Conservation (phyloP, 2,329 filamentous ascomycete genomes). For the Trichothecium sympodiale region DNA sequence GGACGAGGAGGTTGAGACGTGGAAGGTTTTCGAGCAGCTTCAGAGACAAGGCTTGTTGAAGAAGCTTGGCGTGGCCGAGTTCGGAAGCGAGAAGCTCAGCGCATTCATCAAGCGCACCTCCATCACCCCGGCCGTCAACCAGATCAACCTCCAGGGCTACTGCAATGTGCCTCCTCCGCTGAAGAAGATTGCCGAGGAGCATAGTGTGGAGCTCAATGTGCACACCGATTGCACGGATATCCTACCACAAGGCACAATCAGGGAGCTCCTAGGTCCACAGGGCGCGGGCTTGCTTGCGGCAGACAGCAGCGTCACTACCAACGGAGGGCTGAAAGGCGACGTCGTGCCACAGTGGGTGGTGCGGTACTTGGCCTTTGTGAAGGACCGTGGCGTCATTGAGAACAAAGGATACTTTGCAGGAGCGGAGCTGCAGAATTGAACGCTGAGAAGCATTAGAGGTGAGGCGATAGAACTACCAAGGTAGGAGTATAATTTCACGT, state of each 20-base stretch:
- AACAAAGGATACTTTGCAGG: constrained; percentile 96
- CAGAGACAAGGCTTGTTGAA: constrained; percentile 60
- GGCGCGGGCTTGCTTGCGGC: constrained; percentile 66
- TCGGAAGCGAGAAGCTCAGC: constrained; percentile 73
- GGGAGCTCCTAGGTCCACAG: constrained; percentile 66
- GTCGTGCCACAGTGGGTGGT: constrained; percentile 88
- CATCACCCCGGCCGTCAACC: constrained; percentile 72
- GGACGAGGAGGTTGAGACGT: constrained; percentile 56
- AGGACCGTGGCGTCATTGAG: constrained; percentile 89
- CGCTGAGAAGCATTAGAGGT: constrained; percentile 7
- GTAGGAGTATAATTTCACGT: constrained; percentile 6
- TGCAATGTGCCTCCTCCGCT: constrained; percentile 89
- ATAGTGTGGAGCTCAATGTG: constrained; percentile 78
- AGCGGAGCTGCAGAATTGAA: constrained; percentile 50
- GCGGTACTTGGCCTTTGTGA: constrained; percentile 93
- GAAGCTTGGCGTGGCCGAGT: constrained; percentile 79
- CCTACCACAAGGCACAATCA: constrained; percentile 70
- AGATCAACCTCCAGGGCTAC: constrained; percentile 94
- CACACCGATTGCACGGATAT: constrained; percentile 93
- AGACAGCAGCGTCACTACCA: constrained; percentile 13
- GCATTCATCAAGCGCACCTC: constrained; percentile 62
- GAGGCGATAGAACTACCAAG: no score
- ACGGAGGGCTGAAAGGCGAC: constrained; percentile 56
- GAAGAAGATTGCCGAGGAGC: constrained; percentile 69
- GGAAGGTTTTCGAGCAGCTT: constrained; percentile 63